phyloP scores from a whole-genome alignment of 352 stramenopile species.

The Globisporangium barbulae region DNA sequence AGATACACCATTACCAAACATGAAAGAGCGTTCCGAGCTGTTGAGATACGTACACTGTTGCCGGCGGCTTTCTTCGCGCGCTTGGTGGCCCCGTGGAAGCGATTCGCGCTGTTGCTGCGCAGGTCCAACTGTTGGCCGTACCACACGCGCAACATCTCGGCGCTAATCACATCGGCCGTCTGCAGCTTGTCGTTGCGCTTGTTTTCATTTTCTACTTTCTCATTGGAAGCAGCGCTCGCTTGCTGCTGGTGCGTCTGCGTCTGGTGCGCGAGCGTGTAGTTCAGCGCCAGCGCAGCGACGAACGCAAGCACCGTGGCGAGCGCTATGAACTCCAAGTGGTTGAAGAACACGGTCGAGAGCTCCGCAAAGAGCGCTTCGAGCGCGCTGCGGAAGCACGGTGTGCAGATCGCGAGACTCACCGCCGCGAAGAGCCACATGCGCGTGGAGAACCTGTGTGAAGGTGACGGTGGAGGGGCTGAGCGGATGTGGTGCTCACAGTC shows the following conservation, averaged over 20 bases:
- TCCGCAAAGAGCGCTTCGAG: slow-evolving; percentile 63
- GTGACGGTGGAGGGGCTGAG: not conserved
- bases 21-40: not conserved
- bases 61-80: slow-evolving; percentile 1
- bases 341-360: slow-evolving; percentile 63
- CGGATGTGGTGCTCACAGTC: slow-evolving; percentile 4
- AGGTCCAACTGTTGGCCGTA: not conserved
- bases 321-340: slow-evolving; percentile 38
- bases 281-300: slow-evolving; percentile 21
- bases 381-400: slow-evolving; percentile 45
- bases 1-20: not conserved
- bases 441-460: not conserved
- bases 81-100: not conserved
- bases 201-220: slow-evolving; percentile 1
- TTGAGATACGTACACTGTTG: not conserved
- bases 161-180: not conserved
- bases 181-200: not conserved
- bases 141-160: not conserved
- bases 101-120: not conserved
- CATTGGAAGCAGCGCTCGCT: slow-evolving; percentile 1
- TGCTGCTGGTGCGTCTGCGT: not conserved
- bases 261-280: slow-evolving; percentile 22
- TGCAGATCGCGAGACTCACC: slow-evolving; percentile 52
- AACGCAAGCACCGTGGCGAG: slow-evolving; percentile 23
- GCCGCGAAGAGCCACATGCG: slow-evolving; percentile 55